Evolutionary conservation across 2,329 filamentous ascomycete species (phyloP), one percentile per base, ranked within the genome.

Genomic region (Acephala macrosclerotiorum): DNA sequence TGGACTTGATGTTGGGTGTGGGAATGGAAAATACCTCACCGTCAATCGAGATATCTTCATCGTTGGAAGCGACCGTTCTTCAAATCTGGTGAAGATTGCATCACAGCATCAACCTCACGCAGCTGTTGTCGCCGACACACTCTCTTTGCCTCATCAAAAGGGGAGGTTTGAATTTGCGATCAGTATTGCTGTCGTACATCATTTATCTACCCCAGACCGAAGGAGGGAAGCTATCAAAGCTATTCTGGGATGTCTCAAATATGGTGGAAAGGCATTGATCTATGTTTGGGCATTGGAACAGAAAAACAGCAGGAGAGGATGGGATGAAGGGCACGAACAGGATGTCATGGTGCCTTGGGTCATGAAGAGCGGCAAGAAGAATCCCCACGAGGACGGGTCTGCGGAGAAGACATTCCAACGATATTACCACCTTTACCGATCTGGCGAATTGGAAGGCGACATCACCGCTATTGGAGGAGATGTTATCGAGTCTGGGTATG

Each of bases 241-340:
- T 47, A 87, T 98, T 58, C 80, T 98, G 70, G 84, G 87, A 59
- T 89, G 89, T 58, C 80, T 97, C 62, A 71, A 45, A 77, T 75
- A 66, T 67, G 81, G 80, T 2, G 93, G 93, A 0, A 88, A 85
- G 76, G 90, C 91, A 18, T 82, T 98, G 64, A 84, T 98, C 60
- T 97, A 96, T 77, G 95, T 96, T 20, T 98, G 96, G 96, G 96
- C 96, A 0, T 84, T 99, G 22, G 96, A 99, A 83, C 96, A 99
- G 80, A 90, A 91, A 72, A 83, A 82, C 65, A 97, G 94, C 79
- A 87, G 96, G 64, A 84, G 96, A 68, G 95, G 95, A 2, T 99
- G 95, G 95, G 89, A 94, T 75, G 89, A 91, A 76, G 89, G 89
- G 22, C 87, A 90, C 68, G 86, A 91, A 71, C 95, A 98, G 82